Conservation (phyloP, 2,329 filamentous ascomycete genomes). For the Diaporthe aspalathi region DNA sequence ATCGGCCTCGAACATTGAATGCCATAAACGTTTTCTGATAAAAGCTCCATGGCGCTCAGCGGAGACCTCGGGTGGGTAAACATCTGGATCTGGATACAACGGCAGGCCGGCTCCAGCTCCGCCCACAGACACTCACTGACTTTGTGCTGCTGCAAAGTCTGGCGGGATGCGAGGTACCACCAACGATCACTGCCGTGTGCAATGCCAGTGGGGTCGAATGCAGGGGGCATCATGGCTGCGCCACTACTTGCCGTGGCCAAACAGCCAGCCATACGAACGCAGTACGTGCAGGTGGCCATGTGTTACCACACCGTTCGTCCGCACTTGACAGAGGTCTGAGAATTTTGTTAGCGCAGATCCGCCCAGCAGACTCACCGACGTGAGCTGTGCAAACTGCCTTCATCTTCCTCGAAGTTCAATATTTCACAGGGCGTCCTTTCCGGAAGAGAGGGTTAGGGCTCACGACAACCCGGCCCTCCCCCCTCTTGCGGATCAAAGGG, state of each 20-base stretch:
- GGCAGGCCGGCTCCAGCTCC: no score
- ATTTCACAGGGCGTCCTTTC: background rate
- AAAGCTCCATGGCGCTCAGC: background rate
- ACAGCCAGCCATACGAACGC: background rate
- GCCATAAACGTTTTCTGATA: background rate
- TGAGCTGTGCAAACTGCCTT: background rate
- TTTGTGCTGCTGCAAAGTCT: background rate
- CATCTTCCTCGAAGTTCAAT: background rate
- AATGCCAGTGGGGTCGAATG: slow-evolving; percentile 5
- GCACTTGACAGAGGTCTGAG: background rate
- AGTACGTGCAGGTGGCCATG: slow-evolving; percentile 7
- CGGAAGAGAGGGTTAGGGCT: slow-evolving; percentile 4
- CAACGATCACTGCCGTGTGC: background rate
- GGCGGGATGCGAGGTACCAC: background rate
- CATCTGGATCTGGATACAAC: slow-evolving; percentile 7
- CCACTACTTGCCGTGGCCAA: slow-evolving; percentile 8
- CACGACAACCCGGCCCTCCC: background rate
- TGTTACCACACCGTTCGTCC: slow-evolving; percentile 26
- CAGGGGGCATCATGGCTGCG: slow-evolving; percentile 6
- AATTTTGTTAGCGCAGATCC: background rate
- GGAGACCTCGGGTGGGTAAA: background rate
- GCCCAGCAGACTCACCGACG: background rate
- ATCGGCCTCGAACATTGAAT: no score
- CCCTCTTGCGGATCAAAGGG: slow-evolving; percentile 22
- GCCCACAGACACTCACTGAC: background rate